A percentile compares a stretch with the other conserved stretches of the same genome.
Evolutionary conservation across 805 yeast genomes (phyloP).

Genomic region (Hanseniaspora nectarophila): DNA sequence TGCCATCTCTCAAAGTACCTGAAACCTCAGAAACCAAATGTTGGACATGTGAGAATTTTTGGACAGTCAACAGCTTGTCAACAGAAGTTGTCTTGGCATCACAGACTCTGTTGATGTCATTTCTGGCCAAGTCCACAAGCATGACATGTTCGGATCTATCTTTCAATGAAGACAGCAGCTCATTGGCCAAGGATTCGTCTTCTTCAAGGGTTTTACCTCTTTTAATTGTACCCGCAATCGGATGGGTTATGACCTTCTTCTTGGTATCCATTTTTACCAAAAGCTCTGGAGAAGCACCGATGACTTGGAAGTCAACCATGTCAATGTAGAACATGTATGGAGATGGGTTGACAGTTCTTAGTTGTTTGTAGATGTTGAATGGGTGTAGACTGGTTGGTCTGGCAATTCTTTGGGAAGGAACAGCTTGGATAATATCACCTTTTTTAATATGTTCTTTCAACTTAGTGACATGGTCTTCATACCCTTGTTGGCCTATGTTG

Average conservation of each 20-base stretch:
- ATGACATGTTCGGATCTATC: conserved; percentile 97
- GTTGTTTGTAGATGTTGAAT: conserved; percentile 86
- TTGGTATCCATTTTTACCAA: conserved; percentile 68
- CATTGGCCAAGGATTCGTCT: conserved; percentile 71
- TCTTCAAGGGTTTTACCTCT: conserved; percentile 87
- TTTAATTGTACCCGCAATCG: conserved; percentile 91
- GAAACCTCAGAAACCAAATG: conserved; percentile 91
- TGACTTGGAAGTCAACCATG: conserved; percentile 79
- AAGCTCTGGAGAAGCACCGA: conserved; percentile 95
- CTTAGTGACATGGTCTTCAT: conserved; percentile 64
- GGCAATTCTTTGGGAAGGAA: conserved; percentile 93
- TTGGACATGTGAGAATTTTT: conserved; percentile 92
- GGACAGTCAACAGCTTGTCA: conserved; percentile 78
- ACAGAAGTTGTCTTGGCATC: conserved; percentile 73
- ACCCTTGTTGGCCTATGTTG: conserved; percentile 88
- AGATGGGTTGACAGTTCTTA: conserved; percentile 92
- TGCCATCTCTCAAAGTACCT: conserved; percentile 72
- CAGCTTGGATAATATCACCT: conserved; percentile 96
- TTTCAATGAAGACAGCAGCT: conserved; percentile 62
- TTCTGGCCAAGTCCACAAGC: conserved; percentile 95
- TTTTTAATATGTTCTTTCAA: conserved; percentile 71
- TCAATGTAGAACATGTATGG: conserved; percentile 94
- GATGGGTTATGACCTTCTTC: conserved; percentile 78
- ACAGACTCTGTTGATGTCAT: conserved; percentile 92
- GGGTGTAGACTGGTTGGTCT: conserved; percentile 94